phyloP scores from a whole-genome alignment of 345 rosid species.

The Heritiera littoralis region DNA sequence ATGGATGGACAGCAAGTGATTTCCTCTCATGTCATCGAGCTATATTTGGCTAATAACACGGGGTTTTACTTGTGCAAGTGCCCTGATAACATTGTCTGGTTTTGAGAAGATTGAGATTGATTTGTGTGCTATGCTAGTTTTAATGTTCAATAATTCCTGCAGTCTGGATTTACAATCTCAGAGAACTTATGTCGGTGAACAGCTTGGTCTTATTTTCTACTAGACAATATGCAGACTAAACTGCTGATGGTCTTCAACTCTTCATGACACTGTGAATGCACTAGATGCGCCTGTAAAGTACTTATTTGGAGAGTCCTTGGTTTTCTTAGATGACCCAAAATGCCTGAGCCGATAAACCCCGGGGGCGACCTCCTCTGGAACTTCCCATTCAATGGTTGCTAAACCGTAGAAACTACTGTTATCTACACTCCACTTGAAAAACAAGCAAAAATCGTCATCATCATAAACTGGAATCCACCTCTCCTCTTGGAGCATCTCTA shows the following conservation, averaged over 20 bases:
- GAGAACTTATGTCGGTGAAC: background rate
- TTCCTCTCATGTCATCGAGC: background rate
- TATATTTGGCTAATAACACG: background rate
- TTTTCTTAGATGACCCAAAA: no score
- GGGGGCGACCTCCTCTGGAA: slow-evolving; percentile 27
- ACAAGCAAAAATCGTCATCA: slow-evolving; percentile 58
- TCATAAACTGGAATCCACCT: slow-evolving; percentile 51
- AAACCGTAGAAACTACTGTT: no score
- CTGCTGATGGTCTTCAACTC: background rate
- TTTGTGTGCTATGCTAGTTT: background rate
- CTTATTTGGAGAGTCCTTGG: slow-evolving; percentile 24
- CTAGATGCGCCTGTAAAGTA: slow-evolving; percentile 52
- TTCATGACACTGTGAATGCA: slow-evolving; percentile 37
- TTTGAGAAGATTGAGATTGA: background rate
- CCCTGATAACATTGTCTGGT: background rate
- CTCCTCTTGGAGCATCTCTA: slow-evolving; percentile 47
- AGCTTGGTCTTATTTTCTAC: background rate
- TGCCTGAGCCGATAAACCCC: slow-evolving; percentile 33
- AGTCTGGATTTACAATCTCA: background rate
- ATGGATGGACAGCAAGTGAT: slow-evolving; percentile 55
- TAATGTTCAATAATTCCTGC: background rate
- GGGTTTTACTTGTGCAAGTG: background rate
- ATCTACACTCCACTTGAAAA: slow-evolving; percentile 9
- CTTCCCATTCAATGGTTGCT: no score
- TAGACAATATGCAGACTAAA: background rate